These are phyloP conservation scores for Taphrina populina DNA, from an alignment of 1,139 yeast species.

Conservation along the genomic window DNA sequence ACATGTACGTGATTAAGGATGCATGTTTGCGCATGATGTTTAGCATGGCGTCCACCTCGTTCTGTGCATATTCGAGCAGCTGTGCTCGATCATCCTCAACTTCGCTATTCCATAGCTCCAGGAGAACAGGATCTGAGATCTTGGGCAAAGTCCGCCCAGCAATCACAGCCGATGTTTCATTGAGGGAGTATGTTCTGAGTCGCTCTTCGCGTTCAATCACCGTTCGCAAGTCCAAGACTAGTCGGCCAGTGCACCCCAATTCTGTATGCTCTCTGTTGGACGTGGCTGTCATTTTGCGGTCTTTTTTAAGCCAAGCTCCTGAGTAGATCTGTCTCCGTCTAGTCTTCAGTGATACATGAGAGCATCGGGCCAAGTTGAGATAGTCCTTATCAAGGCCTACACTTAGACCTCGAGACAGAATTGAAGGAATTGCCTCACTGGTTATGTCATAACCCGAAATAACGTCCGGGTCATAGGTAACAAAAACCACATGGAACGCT, in stretches of 20 bases:
- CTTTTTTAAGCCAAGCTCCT: slow-evolving; percentile 29
- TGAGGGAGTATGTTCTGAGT: slow-evolving; percentile 27
- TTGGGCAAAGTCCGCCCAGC: slow-evolving; percentile 18
- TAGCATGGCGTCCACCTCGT: slow-evolving; percentile 15
- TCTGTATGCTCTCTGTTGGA: slow-evolving; percentile 31
- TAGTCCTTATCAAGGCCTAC: slow-evolving; percentile 17
- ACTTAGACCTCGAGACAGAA: slow-evolving; percentile 19
- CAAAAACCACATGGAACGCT: slow-evolving; percentile 10
- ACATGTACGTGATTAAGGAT: slow-evolving; percentile 23
- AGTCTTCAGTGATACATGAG: slow-evolving; percentile 23
- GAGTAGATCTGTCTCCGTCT: slow-evolving; percentile 26
- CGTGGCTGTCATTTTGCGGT: slow-evolving; percentile 27
- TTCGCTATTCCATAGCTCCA: slow-evolving; percentile 10
- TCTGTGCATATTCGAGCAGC: slow-evolving; percentile 13
- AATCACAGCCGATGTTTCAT: slow-evolving; percentile 16
- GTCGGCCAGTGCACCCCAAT: slow-evolving; percentile 23
- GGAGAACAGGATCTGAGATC: slow-evolving; percentile 3
- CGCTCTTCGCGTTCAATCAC: slow-evolving; percentile 32
- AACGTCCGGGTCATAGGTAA: slow-evolving; percentile 31
- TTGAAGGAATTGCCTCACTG: slow-evolving; percentile 28
- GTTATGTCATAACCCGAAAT: slow-evolving; percentile 29
- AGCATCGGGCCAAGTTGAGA: slow-evolving; percentile 22
- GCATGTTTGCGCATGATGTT: slow-evolving; percentile 20
- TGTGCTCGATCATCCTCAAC: slow-evolving; percentile 8
- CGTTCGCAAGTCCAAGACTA: slow-evolving; percentile 25